These are phyloP conservation scores for Hemisphaericaspora lyxosophila DNA, from an alignment of 1,139 yeast species.

Conservation along the genomic window DNA sequence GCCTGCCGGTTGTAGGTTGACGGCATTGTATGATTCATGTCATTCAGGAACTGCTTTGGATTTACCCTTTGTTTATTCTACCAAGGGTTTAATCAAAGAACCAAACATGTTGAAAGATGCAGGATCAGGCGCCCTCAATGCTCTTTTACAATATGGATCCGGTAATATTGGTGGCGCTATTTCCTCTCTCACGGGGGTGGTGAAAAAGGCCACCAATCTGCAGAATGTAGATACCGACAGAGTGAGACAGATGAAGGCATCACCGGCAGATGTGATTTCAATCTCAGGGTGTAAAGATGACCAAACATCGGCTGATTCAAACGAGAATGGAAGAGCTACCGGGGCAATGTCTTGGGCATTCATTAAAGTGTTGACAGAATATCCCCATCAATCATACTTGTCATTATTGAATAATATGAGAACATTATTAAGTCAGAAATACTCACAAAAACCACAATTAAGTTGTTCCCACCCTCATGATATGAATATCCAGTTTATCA, in stretches of 20 bases:
- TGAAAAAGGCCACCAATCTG: slow-evolving; percentile 38
- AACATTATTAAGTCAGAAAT: slow-evolving; percentile 61
- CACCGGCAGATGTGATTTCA: slow-evolving; percentile 85
- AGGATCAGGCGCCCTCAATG: slow-evolving; percentile 69
- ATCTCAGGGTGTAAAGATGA: slow-evolving; percentile 89
- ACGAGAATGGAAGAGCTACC: slow-evolving; percentile 71
- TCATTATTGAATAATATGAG: slow-evolving; percentile 81
- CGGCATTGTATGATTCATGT: slow-evolving; percentile 88
- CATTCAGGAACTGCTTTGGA: slow-evolving; percentile 92
- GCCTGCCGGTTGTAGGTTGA: slow-evolving; percentile 79
- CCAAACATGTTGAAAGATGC: slow-evolving; percentile 85
- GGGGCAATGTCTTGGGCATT: slow-evolving; percentile 96
- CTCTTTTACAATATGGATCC: slow-evolving; percentile 67
- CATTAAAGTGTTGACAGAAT: slow-evolving; percentile 61
- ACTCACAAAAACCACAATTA: slow-evolving; percentile 85
- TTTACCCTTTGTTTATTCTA: slow-evolving; percentile 82
- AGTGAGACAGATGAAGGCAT: slow-evolving; percentile 55
- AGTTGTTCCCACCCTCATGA: slow-evolving; percentile 84
- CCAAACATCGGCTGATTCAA: slow-evolving; percentile 77
- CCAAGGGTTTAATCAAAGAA: slow-evolving; percentile 87
- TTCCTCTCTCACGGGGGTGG: slow-evolving; percentile 43
- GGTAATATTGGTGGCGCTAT: slow-evolving; percentile 64
- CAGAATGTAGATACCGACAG: slow-evolving; percentile 25
- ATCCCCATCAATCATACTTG: slow-evolving; percentile 73
- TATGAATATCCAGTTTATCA: slow-evolving; percentile 60